A percentile compares a stretch with the other conserved stretches of the same genome.
Evolutionary conservation across 371 early-diverging fungal species (phyloP).

Genomic region (Lichtheimia hyalospora): DNA sequence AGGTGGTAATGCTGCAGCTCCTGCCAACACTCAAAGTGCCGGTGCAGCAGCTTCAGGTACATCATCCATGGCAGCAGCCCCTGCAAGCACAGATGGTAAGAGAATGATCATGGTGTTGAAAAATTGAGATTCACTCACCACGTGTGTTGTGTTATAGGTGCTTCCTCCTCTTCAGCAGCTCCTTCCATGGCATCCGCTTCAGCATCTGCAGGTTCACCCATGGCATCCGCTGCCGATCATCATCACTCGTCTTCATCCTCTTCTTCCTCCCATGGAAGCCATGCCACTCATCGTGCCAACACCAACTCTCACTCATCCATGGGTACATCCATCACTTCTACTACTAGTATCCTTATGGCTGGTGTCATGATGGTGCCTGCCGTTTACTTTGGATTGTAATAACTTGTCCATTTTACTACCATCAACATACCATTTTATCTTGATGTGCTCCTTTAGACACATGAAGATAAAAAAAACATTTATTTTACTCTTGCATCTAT

Average conservation of each 20-base stretch:
- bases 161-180: not conserved
- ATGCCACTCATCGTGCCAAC: not conserved
- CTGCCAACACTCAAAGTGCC: not conserved
- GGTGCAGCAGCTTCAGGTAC: not conserved
- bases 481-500: too few relatives aligned
- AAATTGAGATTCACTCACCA: not conserved
- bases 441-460: too few relatives aligned
- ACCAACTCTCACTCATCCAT: not conserved
- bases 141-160: too few relatives aligned
- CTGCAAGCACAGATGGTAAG: constrained; percentile 4
- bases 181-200: not conserved
- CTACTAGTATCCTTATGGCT: too few relatives aligned
- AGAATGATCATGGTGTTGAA: not conserved
- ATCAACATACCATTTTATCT: too few relatives aligned
- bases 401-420: too few relatives aligned
- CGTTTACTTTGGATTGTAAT: too few relatives aligned
- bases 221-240: not conserved
- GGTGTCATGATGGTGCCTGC: too few relatives aligned
- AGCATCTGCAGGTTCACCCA: not conserved
- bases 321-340: not conserved
- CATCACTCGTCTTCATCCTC: not conserved
- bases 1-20: not conserved
- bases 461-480: too few relatives aligned
- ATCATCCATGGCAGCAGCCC: not conserved
- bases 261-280: not conserved